Evolutionary conservation across 192 early-diverging fungal genomes (phyloP), one percentile per base, ranked within the genome.

Genomic region (Backusella psychrophila): DNA sequence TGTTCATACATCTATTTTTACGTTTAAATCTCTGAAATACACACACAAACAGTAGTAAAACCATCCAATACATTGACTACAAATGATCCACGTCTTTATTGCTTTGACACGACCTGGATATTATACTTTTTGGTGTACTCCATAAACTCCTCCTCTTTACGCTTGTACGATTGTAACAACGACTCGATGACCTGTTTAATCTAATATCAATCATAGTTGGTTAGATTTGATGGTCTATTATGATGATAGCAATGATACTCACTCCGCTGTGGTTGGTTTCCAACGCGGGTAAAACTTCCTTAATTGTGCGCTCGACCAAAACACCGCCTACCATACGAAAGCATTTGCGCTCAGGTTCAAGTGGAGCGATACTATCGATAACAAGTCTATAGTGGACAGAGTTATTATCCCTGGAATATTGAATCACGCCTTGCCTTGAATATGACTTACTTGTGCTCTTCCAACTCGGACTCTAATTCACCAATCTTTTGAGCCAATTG

Each of bases 241-340:
- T n/a, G n/a, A n/a, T n/a, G n/a, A 17, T 35, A 9, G 0, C 14
- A n/a, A n/a, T 63, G 19, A 11, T 35, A 84, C 85, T 80, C 82
- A 94, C 94, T 21, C 94, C 94, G 29, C 94, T 93, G 77, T 90
- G 88, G 87, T 97, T 97, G 66, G 89, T 90, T 79, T 92, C 89
- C 12, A 99, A 84, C 7, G 93, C 92, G 26, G 97, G 97, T 36
- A 97, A 80, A 8, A 97, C 95, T 74, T 99, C 96, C 78, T 90
- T 88, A 65, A 98, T 93, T 4, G 96, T 96, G 31, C 96, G 92
- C 78, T 99, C 95, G 26, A 98, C 93, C 35, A 99, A 82, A 11
- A 99, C 94, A 53, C 97, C 97, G 71, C 94, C 94, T 63, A 99
- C 91, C 77, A 99, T 83, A 42, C 96, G 92, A 84, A 94, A 97